Percentiles rank a stretch among this genome's conserved stretches.
phyloP scores from a whole-genome alignment of 2,329 filamentous ascomycete genomes.

The Aspergillus costaricaensis region DNA sequence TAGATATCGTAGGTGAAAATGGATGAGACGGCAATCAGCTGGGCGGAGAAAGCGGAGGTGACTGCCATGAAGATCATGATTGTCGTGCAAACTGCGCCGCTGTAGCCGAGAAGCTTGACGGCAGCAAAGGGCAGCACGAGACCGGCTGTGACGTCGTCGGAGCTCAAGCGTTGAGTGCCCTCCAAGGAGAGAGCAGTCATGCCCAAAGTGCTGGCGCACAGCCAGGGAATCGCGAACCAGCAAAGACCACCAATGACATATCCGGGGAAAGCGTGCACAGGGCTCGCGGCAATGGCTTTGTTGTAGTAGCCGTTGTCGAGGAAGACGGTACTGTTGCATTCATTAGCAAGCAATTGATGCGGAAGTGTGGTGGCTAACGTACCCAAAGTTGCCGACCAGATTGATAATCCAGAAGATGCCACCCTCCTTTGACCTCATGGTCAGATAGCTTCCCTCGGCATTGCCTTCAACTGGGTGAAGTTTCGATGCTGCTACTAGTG shows the following conservation, averaged over 20 bases:
- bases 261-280: conserved; percentile 81
- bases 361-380: conserved; percentile 4
- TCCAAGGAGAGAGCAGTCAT: conserved; percentile 79
- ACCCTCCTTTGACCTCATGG: conserved; percentile 78
- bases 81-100: conserved; percentile 75
- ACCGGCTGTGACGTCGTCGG: conserved; percentile 76
- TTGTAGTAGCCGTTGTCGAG: conserved; percentile 87
- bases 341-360: conserved; percentile 7
- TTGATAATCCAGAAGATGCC: conserved; percentile 92
- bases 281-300: conserved; percentile 86
- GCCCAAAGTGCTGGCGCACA: conserved; percentile 86
- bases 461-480: conserved; percentile 79
- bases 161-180: conserved; percentile 69
- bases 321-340: conserved; percentile 66
- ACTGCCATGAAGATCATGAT: conserved; percentile 89
- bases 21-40: conserved; percentile 83
- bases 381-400: conserved; percentile 62
- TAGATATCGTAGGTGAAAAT: conserved; percentile 90
- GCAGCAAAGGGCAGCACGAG: conserved; percentile 83
- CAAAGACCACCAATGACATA: conserved; percentile 83
- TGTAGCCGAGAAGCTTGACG: conserved; percentile 77
- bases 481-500: conserved; percentile 67
- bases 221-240: conserved; percentile 93
- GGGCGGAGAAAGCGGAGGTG: conserved; percentile 77
- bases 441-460: conserved; percentile 77